A percentile compares a stretch with the other conserved stretches of the same genome.
Conservation (phyloP, 1,139 yeast genomes). For the Blastobotrys petasosporus region DNA sequence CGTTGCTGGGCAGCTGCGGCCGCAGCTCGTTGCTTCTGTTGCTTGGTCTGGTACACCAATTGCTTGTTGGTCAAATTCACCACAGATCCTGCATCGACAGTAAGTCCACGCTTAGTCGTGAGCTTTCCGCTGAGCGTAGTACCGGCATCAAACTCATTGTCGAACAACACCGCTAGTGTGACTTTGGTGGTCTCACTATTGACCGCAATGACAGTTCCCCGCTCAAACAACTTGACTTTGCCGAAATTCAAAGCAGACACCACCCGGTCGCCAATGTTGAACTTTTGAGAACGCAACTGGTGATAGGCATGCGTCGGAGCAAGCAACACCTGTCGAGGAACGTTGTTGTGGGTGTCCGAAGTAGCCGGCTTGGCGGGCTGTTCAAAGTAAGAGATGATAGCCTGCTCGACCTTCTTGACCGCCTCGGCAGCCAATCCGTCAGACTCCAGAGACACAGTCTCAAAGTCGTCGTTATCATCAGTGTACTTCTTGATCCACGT, state of each 20-base stretch:
- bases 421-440: constrained; percentile 69
- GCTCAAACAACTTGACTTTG: constrained; percentile 78
- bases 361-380: constrained; percentile 12
- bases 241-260: constrained; percentile 83
- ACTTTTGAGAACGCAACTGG: constrained; percentile 66
- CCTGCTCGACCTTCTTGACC: constrained; percentile 61
- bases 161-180: constrained; percentile 73
- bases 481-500: constrained; percentile 41
- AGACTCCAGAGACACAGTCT: constrained; percentile 67
- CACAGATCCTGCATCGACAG: constrained; percentile 75
- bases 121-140: constrained; percentile 73
- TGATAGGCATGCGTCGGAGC: constrained; percentile 71
- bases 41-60: constrained; percentile 52
- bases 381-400: constrained; percentile 42
- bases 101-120: constrained; percentile 71
- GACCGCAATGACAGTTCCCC: constrained; percentile 88
- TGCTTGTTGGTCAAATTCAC: constrained; percentile 72
- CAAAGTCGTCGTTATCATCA: constrained; percentile 46
- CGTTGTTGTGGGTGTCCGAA: constrained; percentile 45
- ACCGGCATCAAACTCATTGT: constrained; percentile 75
- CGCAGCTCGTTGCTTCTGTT: constrained; percentile 13
- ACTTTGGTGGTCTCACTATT: constrained; percentile 53
- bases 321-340: constrained; percentile 79
- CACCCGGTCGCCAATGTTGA: constrained; percentile 84
- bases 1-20: neutral